Conservation (phyloP, 106 monocot genomes). For the Agapanthus africanus region DNA sequence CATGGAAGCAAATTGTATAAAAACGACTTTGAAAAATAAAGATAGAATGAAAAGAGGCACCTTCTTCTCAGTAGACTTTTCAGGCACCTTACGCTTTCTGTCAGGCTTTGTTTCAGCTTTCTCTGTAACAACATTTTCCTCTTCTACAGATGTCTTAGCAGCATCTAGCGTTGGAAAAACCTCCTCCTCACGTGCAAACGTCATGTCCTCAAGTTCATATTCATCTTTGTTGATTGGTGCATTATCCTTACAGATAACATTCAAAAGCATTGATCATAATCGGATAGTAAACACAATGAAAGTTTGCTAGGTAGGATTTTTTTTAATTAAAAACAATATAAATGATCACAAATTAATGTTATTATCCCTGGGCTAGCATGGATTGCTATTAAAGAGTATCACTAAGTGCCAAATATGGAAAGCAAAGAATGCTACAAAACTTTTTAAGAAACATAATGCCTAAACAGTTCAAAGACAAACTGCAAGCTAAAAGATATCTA, state of each 20-base stretch:
- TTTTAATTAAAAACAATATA: too few species aligned
- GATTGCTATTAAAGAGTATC: neutral
- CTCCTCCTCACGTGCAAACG: slow-evolving; percentile 70
- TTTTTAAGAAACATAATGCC: neutral
- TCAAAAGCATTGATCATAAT: slow-evolving; percentile 12
- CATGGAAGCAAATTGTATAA: slow-evolving; percentile 1
- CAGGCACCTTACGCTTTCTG: slow-evolving; percentile 56
- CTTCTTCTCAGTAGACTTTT: slow-evolving; percentile 80
- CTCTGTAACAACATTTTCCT: slow-evolving; percentile 27
- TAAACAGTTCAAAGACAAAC: neutral
- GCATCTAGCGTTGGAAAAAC: slow-evolving; percentile 36
- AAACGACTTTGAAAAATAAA: neutral
- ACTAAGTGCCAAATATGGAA: too few species aligned
- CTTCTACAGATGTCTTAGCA: slow-evolving; percentile 23
- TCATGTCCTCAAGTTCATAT: slow-evolving; percentile 77
- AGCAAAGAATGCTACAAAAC: neutral
- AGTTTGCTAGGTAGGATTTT: too few species aligned
- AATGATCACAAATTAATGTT: neutral
- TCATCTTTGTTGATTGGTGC: slow-evolving; percentile 14
- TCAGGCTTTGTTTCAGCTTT: slow-evolving; percentile 31
- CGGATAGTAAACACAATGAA: neutral
- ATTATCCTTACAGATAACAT: slow-evolving; percentile 37
- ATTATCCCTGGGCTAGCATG: neutral
- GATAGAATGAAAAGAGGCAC: slow-evolving; percentile 20
- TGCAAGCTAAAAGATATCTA: neutral